Evolutionary conservation across 768 basidiomycete genomes (phyloP).

Genomic region (Tricholoma terreum): DNA sequence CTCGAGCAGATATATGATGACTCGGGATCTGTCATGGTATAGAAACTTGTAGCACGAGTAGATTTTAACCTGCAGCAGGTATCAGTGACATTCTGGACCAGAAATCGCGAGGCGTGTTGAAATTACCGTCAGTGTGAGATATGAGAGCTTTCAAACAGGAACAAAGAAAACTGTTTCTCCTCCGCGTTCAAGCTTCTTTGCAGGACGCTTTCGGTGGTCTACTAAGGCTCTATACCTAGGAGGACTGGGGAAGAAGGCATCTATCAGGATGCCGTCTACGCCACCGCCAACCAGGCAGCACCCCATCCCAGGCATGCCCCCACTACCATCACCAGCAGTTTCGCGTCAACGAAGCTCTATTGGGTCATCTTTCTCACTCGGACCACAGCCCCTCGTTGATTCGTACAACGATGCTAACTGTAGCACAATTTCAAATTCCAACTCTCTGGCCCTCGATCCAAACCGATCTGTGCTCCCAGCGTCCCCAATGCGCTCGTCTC

Average conservation of each 20-base stretch:
- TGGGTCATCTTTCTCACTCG: constrained; percentile 81
- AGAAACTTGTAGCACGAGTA: too few species aligned
- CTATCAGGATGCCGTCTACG: constrained; percentile 37
- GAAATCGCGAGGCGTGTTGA: too few species aligned
- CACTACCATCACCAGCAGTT: constrained; percentile 50
- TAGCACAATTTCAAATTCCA: constrained; percentile 53
- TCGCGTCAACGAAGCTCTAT: constrained; percentile 68
- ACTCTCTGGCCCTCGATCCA: constrained; percentile 67
- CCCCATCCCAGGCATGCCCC: constrained; percentile 45
- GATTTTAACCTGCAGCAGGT: too few species aligned
- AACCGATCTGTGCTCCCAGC: constrained; percentile 74
- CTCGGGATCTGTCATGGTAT: too few species aligned
- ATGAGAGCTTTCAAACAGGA: too few species aligned
- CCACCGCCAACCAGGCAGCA: constrained; percentile 48
- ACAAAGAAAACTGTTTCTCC: too few species aligned
- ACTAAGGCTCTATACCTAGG: too few species aligned
- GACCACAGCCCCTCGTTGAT: constrained; percentile 71
- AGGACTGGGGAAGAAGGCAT: neutral
- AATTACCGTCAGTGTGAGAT: too few species aligned
- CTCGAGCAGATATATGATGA: neutral
- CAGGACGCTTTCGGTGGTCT: too few species aligned
- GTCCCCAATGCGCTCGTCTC: constrained; percentile 70
- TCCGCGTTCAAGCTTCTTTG: too few species aligned
- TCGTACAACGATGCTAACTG: constrained; percentile 66
- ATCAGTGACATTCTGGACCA: too few species aligned